A percentile compares a stretch with the other conserved stretches of the same genome.
phyloP scores from a whole-genome alignment of 2,329 filamentous ascomycete species.

The Sarocladiaceae sp. region DNA sequence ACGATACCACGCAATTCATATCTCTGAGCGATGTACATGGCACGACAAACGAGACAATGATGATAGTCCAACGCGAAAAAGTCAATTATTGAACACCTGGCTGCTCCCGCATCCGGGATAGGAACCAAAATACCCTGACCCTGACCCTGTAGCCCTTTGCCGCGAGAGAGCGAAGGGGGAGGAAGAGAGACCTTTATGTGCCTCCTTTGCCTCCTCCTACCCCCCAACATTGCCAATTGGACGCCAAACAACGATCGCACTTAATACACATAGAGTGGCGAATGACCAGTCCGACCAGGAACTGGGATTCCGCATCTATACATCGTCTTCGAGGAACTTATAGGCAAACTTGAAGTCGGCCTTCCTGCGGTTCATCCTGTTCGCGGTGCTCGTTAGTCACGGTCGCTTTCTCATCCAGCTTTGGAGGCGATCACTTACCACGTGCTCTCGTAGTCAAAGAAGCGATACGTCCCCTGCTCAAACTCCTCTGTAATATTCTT shows the following conservation, averaged over 20 bases:
- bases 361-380: slow-evolving; percentile 97
- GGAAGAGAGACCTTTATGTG: background rate
- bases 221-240: background rate
- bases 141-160: background rate
- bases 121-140: slow-evolving; percentile 6
- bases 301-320: slow-evolving; percentile 36
- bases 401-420: background rate
- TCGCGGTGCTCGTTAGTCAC: slow-evolving; percentile 12
- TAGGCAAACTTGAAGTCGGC: slow-evolving; percentile 98
- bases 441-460: slow-evolving; percentile 99
- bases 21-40: no score
- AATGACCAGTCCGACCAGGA: background rate
- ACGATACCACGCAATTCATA: no score
- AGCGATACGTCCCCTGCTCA: slow-evolving; percentile 97
- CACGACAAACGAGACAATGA: no score
- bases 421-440: slow-evolving; percentile 62
- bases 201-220: background rate
- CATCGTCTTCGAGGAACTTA: slow-evolving; percentile 94
- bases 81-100: slow-evolving; percentile 9
- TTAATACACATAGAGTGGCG: slow-evolving; percentile 5
- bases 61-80: background rate
- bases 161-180: background rate
- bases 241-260: slow-evolving; percentile 6
- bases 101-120: slow-evolving; percentile 1
- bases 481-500: slow-evolving; percentile 99